Percentiles rank a stretch among this genome's conserved stretches.
phyloP scores from a whole-genome alignment of 306 rosid species.

The Albizia julibrissin region DNA sequence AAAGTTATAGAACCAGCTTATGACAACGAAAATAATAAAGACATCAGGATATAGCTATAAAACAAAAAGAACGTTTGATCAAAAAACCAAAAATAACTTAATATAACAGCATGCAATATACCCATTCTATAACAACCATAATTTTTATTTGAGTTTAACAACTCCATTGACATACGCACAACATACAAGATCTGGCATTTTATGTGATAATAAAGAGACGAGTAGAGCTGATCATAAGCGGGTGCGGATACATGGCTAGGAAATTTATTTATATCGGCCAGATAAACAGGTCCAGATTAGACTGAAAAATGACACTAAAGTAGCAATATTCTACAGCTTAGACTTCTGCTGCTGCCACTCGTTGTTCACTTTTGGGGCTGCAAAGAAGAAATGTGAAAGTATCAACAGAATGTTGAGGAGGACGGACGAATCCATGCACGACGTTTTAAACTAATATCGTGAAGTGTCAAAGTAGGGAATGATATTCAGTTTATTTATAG shows the following conservation, averaged over 20 bases:
- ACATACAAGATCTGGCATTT: background rate
- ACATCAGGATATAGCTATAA: background rate
- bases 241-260: conserved; percentile 3
- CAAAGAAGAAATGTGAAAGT: conserved; percentile 22
- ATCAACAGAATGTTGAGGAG: background rate
- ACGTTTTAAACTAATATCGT: conserved; percentile 2
- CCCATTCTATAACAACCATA: background rate
- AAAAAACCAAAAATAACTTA: too few relatives aligned
- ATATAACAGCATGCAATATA: background rate
- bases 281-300: conserved; percentile 12
- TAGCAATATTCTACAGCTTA: conserved; percentile 2
- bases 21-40: background rate
- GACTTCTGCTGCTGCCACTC: conserved; percentile 10
- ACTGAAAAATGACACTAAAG: conserved; percentile 18
- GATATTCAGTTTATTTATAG: background rate
- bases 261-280: background rate
- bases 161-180: background rate
- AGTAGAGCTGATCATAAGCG: conserved; percentile 10
- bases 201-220: background rate
- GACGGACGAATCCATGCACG: conserved; percentile 9
- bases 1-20: background rate
- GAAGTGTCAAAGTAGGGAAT: background rate
- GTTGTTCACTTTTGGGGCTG: conserved; percentile 54
- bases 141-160: background rate
- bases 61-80: background rate